A percentile compares a stretch with the other conserved stretches of the same genome.
These are phyloP conservation scores for Rosellinia necatrix DNA, from an alignment of 2,329 filamentous ascomycete species.

Conservation along the genomic window DNA sequence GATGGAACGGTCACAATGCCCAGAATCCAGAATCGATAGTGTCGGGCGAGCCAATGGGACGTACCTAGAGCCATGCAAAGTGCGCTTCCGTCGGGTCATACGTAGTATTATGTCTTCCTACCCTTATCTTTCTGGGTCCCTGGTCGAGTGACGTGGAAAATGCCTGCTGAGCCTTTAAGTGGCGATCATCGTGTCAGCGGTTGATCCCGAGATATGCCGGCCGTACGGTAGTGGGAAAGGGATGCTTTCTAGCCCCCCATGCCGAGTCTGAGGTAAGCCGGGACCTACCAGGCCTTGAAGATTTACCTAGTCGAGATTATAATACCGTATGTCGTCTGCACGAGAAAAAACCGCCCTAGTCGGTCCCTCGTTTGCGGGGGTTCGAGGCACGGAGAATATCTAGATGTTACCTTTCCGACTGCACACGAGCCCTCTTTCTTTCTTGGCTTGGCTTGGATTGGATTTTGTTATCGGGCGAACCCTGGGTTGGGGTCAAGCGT, in stretches of 20 bases:
- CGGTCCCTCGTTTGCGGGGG: too few species aligned
- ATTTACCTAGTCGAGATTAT: too few species aligned
- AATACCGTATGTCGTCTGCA: too few species aligned
- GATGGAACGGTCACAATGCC: neutral
- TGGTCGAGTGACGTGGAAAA: neutral
- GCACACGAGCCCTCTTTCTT: constrained; percentile 1
- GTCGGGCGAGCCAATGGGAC: neutral
- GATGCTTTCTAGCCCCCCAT: neutral
- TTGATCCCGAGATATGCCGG: too few species aligned
- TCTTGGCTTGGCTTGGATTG: neutral
- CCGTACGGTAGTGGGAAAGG: too few species aligned
- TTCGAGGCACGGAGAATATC: constrained; percentile 7
- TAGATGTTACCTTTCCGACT: constrained; percentile 6
- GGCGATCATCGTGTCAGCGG: too few species aligned
- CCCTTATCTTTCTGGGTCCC: constrained; percentile 5
- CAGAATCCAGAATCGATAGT: neutral
- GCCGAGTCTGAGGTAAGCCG: too few species aligned
- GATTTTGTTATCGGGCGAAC: constrained; percentile 1
- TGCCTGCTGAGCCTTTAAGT: too few species aligned
- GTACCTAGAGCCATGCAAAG: neutral
- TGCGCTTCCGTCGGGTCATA: neutral
- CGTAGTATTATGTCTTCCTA: neutral
- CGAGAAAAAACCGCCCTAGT: too few species aligned
- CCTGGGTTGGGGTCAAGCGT: neutral
- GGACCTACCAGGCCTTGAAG: too few species aligned